phyloP scores from a whole-genome alignment of 2,329 filamentous ascomycete genomes.

The Sphaceloma murrayae region DNA sequence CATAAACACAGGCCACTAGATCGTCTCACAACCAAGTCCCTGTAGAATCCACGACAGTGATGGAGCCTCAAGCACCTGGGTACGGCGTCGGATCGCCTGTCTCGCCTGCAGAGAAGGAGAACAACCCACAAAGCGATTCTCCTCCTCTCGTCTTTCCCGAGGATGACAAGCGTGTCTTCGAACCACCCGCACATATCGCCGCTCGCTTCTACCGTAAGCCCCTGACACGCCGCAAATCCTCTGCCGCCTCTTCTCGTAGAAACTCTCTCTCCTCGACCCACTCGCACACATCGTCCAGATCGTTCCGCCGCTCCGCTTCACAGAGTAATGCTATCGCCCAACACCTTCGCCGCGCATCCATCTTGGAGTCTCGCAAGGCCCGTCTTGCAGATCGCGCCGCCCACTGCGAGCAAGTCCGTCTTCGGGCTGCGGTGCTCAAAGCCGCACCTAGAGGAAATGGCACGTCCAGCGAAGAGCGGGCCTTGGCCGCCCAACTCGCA shows the following conservation, averaged over 20 bases:
- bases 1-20: conserved; percentile 5
- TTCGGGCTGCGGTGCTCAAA: conserved; percentile 65
- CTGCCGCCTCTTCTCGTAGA: conserved; percentile 66
- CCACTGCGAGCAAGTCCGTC: conserved; percentile 72
- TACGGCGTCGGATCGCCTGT: neutral
- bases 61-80: too few relatives aligned
- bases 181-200: conserved; percentile 66
- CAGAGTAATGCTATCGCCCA: conserved; percentile 72
- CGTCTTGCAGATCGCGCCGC: conserved; percentile 69
- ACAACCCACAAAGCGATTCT: neutral
- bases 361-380: conserved; percentile 71
- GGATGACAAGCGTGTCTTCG: conserved; percentile 39
- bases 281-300: conserved; percentile 57
- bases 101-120: neutral
- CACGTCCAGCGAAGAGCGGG: conserved; percentile 62
- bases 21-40: neutral
- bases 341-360: conserved; percentile 68
- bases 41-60: too few relatives aligned
- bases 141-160: conserved; percentile 29
- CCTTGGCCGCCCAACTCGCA: conserved; percentile 66
- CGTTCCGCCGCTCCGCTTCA: conserved; percentile 38
- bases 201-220: conserved; percentile 63
- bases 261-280: conserved; percentile 71
- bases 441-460: conserved; percentile 50
- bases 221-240: conserved; percentile 58